phyloP scores from a whole-genome alignment of 78 protist species.

The Dictyostelium firmibasis region DNA sequence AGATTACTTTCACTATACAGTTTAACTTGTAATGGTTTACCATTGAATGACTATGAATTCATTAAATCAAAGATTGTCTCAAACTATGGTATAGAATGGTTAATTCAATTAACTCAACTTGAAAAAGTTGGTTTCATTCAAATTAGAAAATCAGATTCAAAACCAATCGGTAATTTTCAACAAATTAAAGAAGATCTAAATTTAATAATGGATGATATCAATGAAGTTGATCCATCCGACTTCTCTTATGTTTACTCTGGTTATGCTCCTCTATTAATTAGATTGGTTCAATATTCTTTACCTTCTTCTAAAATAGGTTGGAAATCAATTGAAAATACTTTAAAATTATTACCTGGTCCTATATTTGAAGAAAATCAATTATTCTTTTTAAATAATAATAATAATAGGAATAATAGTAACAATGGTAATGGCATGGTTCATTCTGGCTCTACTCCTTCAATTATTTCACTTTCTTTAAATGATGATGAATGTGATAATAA shows the following conservation, averaged over 20 bases:
- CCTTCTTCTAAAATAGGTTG: neutral
- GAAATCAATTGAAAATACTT: slow-evolving; percentile 29
- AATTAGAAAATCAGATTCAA: neutral
- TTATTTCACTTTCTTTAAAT: neutral
- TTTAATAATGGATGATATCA: slow-evolving; percentile 81
- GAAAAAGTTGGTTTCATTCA: slow-evolving; percentile 13
- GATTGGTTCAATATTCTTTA: slow-evolving; percentile 81
- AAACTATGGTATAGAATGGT: neutral
- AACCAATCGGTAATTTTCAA: neutral
- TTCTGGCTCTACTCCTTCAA: slow-evolving; percentile 16
- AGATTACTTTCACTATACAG: slow-evolving; percentile 87
- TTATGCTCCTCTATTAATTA: slow-evolving; percentile 90
- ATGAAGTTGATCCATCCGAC: slow-evolving; percentile 74
- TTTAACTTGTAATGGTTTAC: slow-evolving; percentile 78
- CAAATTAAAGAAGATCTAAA: slow-evolving; percentile 36
- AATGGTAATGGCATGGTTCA: neutral
- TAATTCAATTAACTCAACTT: neutral
- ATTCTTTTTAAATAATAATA: neutral
- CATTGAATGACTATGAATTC: slow-evolving; percentile 35
- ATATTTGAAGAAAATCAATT: slow-evolving; percentile 30
- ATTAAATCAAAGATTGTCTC: slow-evolving; percentile 72
- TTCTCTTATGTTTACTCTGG: slow-evolving; percentile 84
- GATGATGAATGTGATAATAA: neutral
- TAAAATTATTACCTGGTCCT: slow-evolving; percentile 50
- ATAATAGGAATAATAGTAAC: neutral